phyloP scores from a whole-genome alignment of 805 yeast genomes.

The Ogataea haglerorum region DNA sequence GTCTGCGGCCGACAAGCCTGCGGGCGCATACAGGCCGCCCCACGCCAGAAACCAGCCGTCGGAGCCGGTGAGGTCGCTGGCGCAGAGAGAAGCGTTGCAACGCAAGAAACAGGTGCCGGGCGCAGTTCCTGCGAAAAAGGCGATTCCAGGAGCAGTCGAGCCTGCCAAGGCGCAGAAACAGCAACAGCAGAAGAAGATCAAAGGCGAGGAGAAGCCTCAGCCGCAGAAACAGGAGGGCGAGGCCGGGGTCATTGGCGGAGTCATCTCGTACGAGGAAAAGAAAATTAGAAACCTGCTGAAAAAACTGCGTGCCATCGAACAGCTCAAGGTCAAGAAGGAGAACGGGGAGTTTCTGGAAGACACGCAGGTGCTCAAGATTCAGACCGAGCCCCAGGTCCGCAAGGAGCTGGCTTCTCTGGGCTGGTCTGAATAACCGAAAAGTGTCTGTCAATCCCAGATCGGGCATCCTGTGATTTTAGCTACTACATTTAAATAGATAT shows the following conservation, averaged over 20 bases:
- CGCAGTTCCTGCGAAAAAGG: slow-evolving; percentile 30
- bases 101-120: slow-evolving; percentile 28
- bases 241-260: slow-evolving; percentile 56
- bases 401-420: slow-evolving; percentile 74
- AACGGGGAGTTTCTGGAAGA: slow-evolving; percentile 84
- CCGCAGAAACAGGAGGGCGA: slow-evolving; percentile 18
- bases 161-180: slow-evolving; percentile 44
- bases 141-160: slow-evolving; percentile 55
- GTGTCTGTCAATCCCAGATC: slow-evolving; percentile 4
- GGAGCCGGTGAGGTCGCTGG: slow-evolving; percentile 46
- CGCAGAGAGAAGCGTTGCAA: slow-evolving; percentile 50
- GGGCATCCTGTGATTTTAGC: slow-evolving; percentile 3
- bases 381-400: slow-evolving; percentile 79
- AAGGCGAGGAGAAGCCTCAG: slow-evolving; percentile 22
- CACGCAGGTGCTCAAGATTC: slow-evolving; percentile 86
- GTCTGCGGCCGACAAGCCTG: slow-evolving; percentile 45
- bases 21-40: slow-evolving; percentile 96
- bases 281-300: slow-evolving; percentile 86
- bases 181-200: slow-evolving; percentile 59
- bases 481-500: slow-evolving; percentile 4
- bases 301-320: slow-evolving; percentile 93
- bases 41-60: slow-evolving; percentile 59
- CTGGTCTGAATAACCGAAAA: slow-evolving; percentile 34
- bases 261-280: slow-evolving; percentile 79
- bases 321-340: slow-evolving; percentile 79